These are phyloP conservation scores for Xylaria sp. DNA, from an alignment of 2,329 filamentous ascomycete species.

Conservation along the genomic window DNA sequence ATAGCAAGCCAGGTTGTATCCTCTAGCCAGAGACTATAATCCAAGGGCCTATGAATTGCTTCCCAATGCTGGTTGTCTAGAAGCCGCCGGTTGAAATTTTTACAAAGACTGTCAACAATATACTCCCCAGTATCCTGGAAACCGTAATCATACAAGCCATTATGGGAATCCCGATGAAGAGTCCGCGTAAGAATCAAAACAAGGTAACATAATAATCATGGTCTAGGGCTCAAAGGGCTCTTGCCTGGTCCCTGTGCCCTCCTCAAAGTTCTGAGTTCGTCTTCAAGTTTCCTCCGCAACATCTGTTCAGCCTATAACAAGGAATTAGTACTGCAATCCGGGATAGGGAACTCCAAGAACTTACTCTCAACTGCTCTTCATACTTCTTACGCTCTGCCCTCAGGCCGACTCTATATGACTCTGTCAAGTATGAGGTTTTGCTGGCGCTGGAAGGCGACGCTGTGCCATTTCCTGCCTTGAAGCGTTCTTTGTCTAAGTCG, in stretches of 20 bases:
- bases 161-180: slow-evolving; percentile 1
- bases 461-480: slow-evolving; percentile 44
- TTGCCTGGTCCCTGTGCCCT: slow-evolving; percentile 47
- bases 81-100: slow-evolving; percentile 31
- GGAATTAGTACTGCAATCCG: slow-evolving; percentile 35
- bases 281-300: slow-evolving; percentile 49
- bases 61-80: slow-evolving; percentile 37
- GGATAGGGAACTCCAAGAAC: slow-evolving; percentile 26
- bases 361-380: slow-evolving; percentile 51
- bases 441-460: slow-evolving; percentile 45
- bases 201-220: slow-evolving; percentile 26
- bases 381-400: slow-evolving; percentile 52
- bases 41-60: slow-evolving; percentile 30
- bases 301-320: slow-evolving; percentile 48
- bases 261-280: slow-evolving; percentile 49
- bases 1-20: slow-evolving; percentile 12
- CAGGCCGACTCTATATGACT: slow-evolving; percentile 49
- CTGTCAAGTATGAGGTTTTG: slow-evolving; percentile 50
- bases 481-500: slow-evolving; percentile 49
- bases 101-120: slow-evolving; percentile 32
- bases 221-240: slow-evolving; percentile 43
- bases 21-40: slow-evolving; percentile 33
- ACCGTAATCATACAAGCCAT: slow-evolving; percentile 29
- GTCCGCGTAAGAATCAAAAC: slow-evolving; percentile 28
- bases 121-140: slow-evolving; percentile 33